Percentiles rank a stretch among this genome's conserved stretches.
These are phyloP conservation scores for Westerdykella sp. DNA, from an alignment of 2,329 filamentous ascomycete species.

Conservation along the genomic window DNA sequence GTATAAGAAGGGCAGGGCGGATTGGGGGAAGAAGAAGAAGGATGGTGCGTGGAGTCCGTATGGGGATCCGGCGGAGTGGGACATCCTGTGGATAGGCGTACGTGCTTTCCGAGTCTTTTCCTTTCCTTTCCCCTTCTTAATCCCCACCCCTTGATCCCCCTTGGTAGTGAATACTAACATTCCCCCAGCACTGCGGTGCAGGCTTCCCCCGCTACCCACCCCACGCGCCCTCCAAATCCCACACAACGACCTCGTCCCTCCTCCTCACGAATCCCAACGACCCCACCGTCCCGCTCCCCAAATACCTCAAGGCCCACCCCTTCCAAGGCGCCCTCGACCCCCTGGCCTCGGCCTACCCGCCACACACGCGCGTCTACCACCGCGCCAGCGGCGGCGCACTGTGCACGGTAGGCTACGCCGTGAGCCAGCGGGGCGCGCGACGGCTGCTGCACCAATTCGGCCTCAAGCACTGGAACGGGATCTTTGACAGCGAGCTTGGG, in stretches of 20 bases:
- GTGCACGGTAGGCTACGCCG: slow-evolving; percentile 26
- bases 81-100: slow-evolving; percentile 37
- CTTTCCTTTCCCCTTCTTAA: background rate
- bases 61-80: slow-evolving; percentile 33
- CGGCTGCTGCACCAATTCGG: slow-evolving; percentile 26
- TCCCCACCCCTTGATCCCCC: no score
- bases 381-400: slow-evolving; percentile 21
- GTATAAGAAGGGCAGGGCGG: slow-evolving; percentile 3
- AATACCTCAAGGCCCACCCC: slow-evolving; percentile 26
- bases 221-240: slow-evolving; percentile 5
- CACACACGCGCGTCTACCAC: slow-evolving; percentile 26
- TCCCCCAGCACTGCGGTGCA: slow-evolving; percentile 19
- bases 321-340: slow-evolving; percentile 24
- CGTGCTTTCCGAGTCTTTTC: background rate
- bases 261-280: slow-evolving; percentile 20
- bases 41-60: slow-evolving; percentile 18
- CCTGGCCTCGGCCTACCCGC: slow-evolving; percentile 18
- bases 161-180: background rate
- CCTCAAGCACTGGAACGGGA: slow-evolving; percentile 24
- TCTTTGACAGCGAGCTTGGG: slow-evolving; percentile 25
- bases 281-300: slow-evolving; percentile 15
- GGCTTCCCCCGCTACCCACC: slow-evolving; percentile 21
- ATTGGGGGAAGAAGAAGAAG: no score
- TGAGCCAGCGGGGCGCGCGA: slow-evolving; percentile 25
- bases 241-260: slow-evolving; percentile 11